A percentile compares a stretch with the other conserved stretches of the same genome.
These are phyloP conservation scores for Naumovozyma baii DNA, from an alignment of 805 yeast species.

Conservation along the genomic window DNA sequence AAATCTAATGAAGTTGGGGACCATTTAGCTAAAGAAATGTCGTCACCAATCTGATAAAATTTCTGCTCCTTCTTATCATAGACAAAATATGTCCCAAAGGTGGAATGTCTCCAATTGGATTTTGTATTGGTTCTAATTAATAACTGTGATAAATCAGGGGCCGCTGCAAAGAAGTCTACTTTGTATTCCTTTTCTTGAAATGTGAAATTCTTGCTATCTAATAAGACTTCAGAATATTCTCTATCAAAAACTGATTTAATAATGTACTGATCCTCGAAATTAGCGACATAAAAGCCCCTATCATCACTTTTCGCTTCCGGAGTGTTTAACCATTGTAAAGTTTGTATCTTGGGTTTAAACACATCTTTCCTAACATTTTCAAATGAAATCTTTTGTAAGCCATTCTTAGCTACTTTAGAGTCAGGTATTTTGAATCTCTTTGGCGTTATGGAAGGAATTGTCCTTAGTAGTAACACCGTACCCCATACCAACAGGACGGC, in stretches of 20 bases:
- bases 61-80: conserved; percentile 26
- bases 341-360: conserved; percentile 42
- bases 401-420: conserved; percentile 13
- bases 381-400: conserved; percentile 30
- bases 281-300: conserved; percentile 56
- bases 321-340: conserved; percentile 60
- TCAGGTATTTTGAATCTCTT: conserved; percentile 9
- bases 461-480: conserved; percentile 10
- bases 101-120: conserved; percentile 50
- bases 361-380: conserved; percentile 43
- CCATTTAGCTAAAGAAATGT: conserved; percentile 49
- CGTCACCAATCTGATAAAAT: conserved; percentile 25
- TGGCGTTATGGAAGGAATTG: conserved; percentile 3
- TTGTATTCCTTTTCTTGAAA: conserved; percentile 33
- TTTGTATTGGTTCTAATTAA: conserved; percentile 51
- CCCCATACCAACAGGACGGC: conserved; percentile 20
- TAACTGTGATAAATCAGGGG: conserved; percentile 55
- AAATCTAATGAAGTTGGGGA: conserved; percentile 60
- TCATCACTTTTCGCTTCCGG: conserved; percentile 45
- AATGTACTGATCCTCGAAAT: conserved; percentile 39
- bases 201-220: conserved; percentile 39
- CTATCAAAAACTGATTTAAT: conserved; percentile 39
- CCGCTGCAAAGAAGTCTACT: conserved; percentile 49
- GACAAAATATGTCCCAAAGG: conserved; percentile 36
- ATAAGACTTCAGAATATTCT: conserved; percentile 37